These are phyloP conservation scores for Penicillium verhagenii DNA, from an alignment of 495 filamentous ascomycete genomes.

Conservation along the genomic window DNA sequence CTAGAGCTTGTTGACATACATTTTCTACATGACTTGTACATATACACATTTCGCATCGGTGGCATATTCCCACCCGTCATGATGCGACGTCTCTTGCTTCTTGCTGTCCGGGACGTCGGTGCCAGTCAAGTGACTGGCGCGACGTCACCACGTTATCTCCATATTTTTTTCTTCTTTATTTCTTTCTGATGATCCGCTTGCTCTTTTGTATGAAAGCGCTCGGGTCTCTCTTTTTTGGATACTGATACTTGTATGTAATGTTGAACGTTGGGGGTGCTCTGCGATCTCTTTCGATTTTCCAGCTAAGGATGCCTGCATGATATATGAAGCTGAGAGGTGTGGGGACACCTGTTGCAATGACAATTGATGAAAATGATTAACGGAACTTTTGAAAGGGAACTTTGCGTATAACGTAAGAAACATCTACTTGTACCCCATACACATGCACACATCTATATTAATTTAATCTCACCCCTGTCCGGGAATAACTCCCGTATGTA, in stretches of 20 bases:
- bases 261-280: conserved; percentile 17
- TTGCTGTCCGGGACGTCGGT: background rate
- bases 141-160: background rate
- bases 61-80: conserved; percentile 1
- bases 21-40: conserved; percentile 31
- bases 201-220: conserved; percentile 3
- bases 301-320: conserved; percentile 14
- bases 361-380: conserved; percentile 17
- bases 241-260: conserved; percentile 32
- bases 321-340: conserved; percentile 13
- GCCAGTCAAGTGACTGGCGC: background rate
- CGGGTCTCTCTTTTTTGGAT: conserved; percentile 10
- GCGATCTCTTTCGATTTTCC: conserved; percentile 16
- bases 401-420: too few relatives aligned
- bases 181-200: conserved; percentile 8
- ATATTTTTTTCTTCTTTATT: conserved; percentile 1
- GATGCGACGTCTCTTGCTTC: conserved; percentile 1
- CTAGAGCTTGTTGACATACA: conserved; percentile 28
- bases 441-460: background rate
- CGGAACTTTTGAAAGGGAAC: too few relatives aligned
- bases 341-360: conserved; percentile 14
- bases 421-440: too few relatives aligned
- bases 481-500: background rate
- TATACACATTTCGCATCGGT: conserved; percentile 19
- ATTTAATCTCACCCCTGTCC: background rate